A percentile compares a stretch with the other conserved stretches of the same genome.
Evolutionary conservation across 2,329 filamentous ascomycete species (phyloP).

Genomic region (Cytospora piceae): DNA sequence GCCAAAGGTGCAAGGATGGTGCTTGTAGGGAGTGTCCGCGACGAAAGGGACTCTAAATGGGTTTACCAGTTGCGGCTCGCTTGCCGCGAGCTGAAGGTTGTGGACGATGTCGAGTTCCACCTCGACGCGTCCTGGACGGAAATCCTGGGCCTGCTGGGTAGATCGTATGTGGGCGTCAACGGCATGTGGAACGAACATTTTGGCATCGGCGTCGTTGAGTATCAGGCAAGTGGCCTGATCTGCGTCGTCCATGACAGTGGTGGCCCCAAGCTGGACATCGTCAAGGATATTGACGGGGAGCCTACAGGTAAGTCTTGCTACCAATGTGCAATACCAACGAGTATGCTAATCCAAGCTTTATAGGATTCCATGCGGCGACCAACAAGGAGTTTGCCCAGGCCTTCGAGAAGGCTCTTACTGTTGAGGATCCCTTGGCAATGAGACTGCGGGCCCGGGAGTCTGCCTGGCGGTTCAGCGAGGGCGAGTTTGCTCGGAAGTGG

Average conservation of each 20-base stretch:
- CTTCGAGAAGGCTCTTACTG: slow-evolving; percentile 75
- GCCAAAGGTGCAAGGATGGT: slow-evolving; percentile 68
- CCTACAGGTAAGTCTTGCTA: slow-evolving; percentile 66
- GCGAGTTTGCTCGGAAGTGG: slow-evolving; percentile 83
- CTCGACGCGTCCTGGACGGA: slow-evolving; percentile 88
- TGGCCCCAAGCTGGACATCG: slow-evolving; percentile 92
- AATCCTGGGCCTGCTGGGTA: slow-evolving; percentile 78
- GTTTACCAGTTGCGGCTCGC: slow-evolving; percentile 89
- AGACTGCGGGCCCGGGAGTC: slow-evolving; percentile 75
- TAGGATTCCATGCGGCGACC: slow-evolving; percentile 84
- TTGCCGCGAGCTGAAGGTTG: slow-evolving; percentile 83
- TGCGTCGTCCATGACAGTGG: slow-evolving; percentile 92
- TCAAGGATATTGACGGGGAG: slow-evolving; percentile 75
- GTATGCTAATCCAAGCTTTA: slow-evolving; percentile 30
- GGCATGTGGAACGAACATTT: slow-evolving; percentile 99
- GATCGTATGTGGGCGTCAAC: slow-evolving; percentile 85
- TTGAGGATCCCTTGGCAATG: slow-evolving; percentile 75
- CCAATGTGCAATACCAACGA: not conserved
- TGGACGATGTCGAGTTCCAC: slow-evolving; percentile 83
- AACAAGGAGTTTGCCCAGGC: slow-evolving; percentile 77
- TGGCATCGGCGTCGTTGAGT: slow-evolving; percentile 97
- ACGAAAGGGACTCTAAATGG: slow-evolving; percentile 75
- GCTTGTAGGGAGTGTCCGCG: slow-evolving; percentile 89
- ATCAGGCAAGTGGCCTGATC: slow-evolving; percentile 92
- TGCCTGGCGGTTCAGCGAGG: slow-evolving; percentile 83